Evolutionary conservation across 495 filamentous ascomycete species (phyloP).

Genomic region (Penicillium odoratum): DNA sequence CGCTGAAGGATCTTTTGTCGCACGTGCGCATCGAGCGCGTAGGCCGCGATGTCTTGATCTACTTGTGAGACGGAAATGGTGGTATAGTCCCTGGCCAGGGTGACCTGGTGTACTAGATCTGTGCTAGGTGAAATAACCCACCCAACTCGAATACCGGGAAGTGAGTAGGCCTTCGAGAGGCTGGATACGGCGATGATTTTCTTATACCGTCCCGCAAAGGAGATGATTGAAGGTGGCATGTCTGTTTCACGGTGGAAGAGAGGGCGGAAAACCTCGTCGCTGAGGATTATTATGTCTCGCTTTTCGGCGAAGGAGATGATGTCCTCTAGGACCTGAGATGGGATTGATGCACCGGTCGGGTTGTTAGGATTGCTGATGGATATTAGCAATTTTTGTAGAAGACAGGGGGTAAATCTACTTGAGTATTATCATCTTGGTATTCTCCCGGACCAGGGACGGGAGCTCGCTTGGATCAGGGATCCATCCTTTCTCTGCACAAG

Average conservation of each 20-base stretch:
- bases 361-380: constrained; percentile 67
- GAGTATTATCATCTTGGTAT: constrained; percentile 66
- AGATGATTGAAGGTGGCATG: constrained; percentile 63
- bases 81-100: constrained; percentile 68
- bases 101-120: constrained; percentile 57
- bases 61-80: constrained; percentile 76
- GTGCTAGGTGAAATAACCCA: constrained; percentile 68
- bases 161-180: constrained; percentile 74
- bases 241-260: constrained; percentile 63
- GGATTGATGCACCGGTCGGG: constrained; percentile 69
- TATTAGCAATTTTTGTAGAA: not conserved
- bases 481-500: constrained; percentile 60
- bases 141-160: constrained; percentile 74
- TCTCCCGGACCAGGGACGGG: constrained; percentile 58
- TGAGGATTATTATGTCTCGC: constrained; percentile 61
- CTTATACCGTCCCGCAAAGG: constrained; percentile 60
- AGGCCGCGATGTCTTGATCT: constrained; percentile 71
- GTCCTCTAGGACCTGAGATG: constrained; percentile 49
- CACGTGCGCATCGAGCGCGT: constrained; percentile 59
- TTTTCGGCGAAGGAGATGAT: constrained; percentile 60
- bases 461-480: constrained; percentile 63
- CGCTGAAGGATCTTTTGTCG: constrained; percentile 59
- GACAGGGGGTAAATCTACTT: constrained; percentile 39
- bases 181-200: constrained; percentile 66
- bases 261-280: constrained; percentile 80